These are phyloP conservation scores for Phytophthora aleatoria DNA, from an alignment of 352 stramenopile genomes.

Conservation along the genomic window DNA sequence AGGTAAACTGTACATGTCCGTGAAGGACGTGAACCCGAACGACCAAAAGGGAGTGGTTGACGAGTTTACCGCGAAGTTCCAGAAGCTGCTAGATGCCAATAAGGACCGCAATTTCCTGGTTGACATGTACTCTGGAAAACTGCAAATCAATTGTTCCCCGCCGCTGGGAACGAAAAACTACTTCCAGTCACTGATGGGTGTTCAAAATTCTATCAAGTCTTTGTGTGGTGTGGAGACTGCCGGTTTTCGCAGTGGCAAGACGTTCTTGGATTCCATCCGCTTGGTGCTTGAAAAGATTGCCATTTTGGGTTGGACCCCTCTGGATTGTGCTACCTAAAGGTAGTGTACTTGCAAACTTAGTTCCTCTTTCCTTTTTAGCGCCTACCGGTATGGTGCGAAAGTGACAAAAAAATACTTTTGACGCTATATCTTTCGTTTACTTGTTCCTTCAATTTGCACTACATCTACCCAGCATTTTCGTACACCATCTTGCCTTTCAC, in stretches of 20 bases:
- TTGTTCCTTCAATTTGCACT: too few species aligned
- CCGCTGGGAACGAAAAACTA: constrained; percentile 68
- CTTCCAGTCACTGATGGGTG: constrained; percentile 55
- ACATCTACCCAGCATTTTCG: neutral
- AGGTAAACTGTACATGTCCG: constrained; percentile 71
- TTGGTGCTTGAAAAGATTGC: constrained; percentile 79
- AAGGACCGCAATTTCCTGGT: constrained; percentile 67
- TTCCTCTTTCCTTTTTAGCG: too few species aligned
- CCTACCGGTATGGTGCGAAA: too few species aligned
- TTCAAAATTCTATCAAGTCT: constrained; percentile 35
- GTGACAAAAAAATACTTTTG: too few species aligned
- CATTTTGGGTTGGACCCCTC: constrained; percentile 79
- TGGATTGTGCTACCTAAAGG: constrained; percentile 43
- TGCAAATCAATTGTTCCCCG: constrained; percentile 77
- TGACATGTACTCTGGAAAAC: constrained; percentile 64
- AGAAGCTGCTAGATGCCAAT: constrained; percentile 52
- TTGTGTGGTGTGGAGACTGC: constrained; percentile 14
- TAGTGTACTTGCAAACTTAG: too few species aligned
- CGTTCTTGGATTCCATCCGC: constrained; percentile 73
- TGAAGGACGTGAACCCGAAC: constrained; percentile 85
- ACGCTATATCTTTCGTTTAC: too few species aligned
- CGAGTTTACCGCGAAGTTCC: constrained; percentile 63
- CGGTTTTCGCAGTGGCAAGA: constrained; percentile 54
- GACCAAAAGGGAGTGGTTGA: constrained; percentile 56
- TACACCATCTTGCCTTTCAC: constrained; percentile 52